phyloP scores from a whole-genome alignment of 2,329 filamentous ascomycete species.

The Colletotrichum neosansevieriae region DNA sequence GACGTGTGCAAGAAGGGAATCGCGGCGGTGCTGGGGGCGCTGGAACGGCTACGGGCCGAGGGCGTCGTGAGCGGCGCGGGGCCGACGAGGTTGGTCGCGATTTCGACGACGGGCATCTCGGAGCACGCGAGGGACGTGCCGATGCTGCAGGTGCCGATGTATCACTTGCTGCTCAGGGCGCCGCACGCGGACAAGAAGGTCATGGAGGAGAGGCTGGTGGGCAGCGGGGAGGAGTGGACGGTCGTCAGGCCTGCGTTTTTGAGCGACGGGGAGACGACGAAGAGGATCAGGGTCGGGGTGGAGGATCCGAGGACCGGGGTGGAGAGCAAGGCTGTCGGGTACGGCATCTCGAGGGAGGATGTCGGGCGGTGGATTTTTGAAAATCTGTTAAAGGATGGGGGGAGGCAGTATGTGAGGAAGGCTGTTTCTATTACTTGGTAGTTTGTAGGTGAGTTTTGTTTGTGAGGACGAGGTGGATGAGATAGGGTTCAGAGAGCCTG shows the following conservation, averaged over 20 bases:
- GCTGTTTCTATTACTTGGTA: slow-evolving; percentile 53
- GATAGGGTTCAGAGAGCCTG: too few relatives aligned
- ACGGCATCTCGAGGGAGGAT: slow-evolving; percentile 61
- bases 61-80: slow-evolving; percentile 42
- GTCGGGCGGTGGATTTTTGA: slow-evolving; percentile 61
- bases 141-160: too few relatives aligned
- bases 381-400: slow-evolving; percentile 48
- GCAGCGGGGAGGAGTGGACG: slow-evolving; percentile 50
- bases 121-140: too few relatives aligned
- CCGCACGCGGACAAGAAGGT: too few relatives aligned
- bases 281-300: slow-evolving; percentile 52
- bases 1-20: slow-evolving; percentile 55
- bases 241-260: slow-evolving; percentile 55
- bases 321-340: slow-evolving; percentile 57
- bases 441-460: neutral
- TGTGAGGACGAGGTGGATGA: too few relatives aligned
- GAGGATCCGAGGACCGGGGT: slow-evolving; percentile 51
- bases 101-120: slow-evolving; percentile 56
- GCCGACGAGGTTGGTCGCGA: slow-evolving; percentile 50
- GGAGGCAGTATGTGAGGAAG: slow-evolving; percentile 50
- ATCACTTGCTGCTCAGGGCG: too few relatives aligned
- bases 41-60: slow-evolving; percentile 44
- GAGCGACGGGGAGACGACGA: slow-evolving; percentile 44
- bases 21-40: slow-evolving; percentile 49
- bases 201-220: slow-evolving; percentile 39